Evolutionary conservation across 192 early-diverging fungal species (phyloP), one percentile per base, ranked within the genome.

Genomic region (Linnemannia exigua): DNA sequence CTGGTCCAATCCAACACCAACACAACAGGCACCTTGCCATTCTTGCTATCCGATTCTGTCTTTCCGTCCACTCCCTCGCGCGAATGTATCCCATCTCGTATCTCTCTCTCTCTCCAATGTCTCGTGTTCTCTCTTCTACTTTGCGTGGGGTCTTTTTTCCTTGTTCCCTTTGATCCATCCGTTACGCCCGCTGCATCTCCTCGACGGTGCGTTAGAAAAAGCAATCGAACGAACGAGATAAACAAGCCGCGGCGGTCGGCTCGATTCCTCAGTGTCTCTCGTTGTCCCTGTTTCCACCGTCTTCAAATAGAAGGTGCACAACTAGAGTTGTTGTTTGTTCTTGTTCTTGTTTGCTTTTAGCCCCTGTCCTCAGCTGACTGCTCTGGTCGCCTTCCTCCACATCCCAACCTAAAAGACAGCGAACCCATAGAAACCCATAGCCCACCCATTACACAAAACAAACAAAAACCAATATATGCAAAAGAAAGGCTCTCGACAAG

Each of bases 101-200:
- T 44, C 48, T n/a, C 67, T 11, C 51, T 76, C 54, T 74, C 3
- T n/a, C 35, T 61, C 47, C 44, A 54, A 46, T 44, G 76, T 77
- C 76, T 70, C 76, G 76, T 77, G 76, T 74, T 54, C 72, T 7
- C 48, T n/a, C n/a, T n/a, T n/a, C n/a, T n/a, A n/a, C n/a, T n/a
- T n/a, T n/a, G n/a, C n/a, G n/a, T n/a, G n/a, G n/a, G n/a, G 1
- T 73, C 41, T 22, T 51, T 6, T 4, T 15, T n/a, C 35, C 35
- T 76, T 50, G n/a, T 61, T 31, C 22, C 63, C n/a, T 19, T 17
- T 38, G 9, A 47, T 41, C 28, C 37, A 37, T 54, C 14, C 52
- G 46, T 17, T 11, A 22, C 74, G 25, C 37, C 15, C 25, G 28
- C 67, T 11, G 5, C 36, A 5, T 35, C 28, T 54, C 14, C 52